These are phyloP conservation scores for Arthrinium puccinioides DNA, from an alignment of 2,329 filamentous ascomycete genomes.

Conservation along the genomic window DNA sequence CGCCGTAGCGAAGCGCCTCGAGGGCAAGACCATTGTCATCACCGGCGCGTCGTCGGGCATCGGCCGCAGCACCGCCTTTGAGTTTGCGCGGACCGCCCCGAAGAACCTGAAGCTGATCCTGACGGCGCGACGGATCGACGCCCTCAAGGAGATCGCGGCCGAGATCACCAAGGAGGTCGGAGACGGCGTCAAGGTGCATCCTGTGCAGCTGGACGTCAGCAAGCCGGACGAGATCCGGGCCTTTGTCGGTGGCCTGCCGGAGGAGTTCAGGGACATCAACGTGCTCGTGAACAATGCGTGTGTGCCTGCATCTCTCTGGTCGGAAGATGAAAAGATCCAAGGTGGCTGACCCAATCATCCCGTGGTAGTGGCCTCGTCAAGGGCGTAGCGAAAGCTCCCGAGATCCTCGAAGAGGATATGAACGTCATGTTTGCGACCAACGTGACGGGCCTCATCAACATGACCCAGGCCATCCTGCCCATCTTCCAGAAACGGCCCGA, in stretches of 20 bases:
- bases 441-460: constrained; percentile 88
- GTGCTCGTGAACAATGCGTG: constrained; percentile 95
- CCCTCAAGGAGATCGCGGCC: constrained; percentile 65
- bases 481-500: constrained; percentile 72
- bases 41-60: constrained; percentile 94
- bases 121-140: constrained; percentile 79
- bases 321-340: background rate
- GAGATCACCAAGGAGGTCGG: constrained; percentile 74
- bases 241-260: constrained; percentile 68
- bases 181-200: constrained; percentile 71
- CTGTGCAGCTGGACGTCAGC: constrained; percentile 82
- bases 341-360: too few relatives aligned
- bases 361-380: constrained; percentile 78
- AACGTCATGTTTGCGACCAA: constrained; percentile 87
- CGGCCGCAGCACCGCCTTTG: constrained; percentile 73
- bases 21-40: constrained; percentile 86
- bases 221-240: constrained; percentile 63
- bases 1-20: constrained; percentile 72
- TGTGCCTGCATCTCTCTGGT: constrained; percentile 24
- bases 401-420: constrained; percentile 77
- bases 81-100: constrained; percentile 82
- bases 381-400: constrained; percentile 77
- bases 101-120: constrained; percentile 75
- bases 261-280: constrained; percentile 78
- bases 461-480: constrained; percentile 86